Conservation (phyloP, 352 stramenopile species). For the Phytophthora niederhauseri region DNA sequence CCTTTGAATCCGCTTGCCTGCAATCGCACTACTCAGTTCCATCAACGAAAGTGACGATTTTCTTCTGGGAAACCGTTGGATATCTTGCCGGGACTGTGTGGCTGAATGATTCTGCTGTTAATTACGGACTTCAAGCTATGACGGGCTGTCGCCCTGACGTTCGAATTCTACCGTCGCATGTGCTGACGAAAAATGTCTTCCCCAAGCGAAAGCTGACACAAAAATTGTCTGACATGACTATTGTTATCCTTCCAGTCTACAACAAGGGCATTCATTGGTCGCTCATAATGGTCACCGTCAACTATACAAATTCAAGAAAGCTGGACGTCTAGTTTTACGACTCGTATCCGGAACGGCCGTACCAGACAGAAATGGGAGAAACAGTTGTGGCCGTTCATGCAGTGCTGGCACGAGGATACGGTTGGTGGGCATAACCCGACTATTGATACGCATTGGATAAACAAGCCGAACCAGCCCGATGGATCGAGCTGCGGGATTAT, state of each 20-base stretch:
- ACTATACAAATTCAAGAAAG: neutral
- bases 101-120: slow-evolving; percentile 2
- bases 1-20: neutral
- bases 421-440: neutral
- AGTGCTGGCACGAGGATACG: neutral
- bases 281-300: neutral
- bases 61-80: slow-evolving; percentile 3
- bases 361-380: slow-evolving; percentile 5
- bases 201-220: neutral
- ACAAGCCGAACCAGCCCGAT: neutral
- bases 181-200: neutral
- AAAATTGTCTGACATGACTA: neutral
- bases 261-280: neutral
- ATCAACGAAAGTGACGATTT: slow-evolving; percentile 1
- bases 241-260: neutral
- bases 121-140: slow-evolving; percentile 2
- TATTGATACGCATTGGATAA: neutral
- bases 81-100: slow-evolving; percentile 1
- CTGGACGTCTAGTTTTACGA: slow-evolving; percentile 6
- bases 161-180: neutral
- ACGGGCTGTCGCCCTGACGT: neutral
- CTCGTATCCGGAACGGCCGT: neutral
- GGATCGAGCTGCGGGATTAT: neutral
- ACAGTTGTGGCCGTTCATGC: neutral
- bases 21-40: neutral